Evolutionary conservation across 2,329 filamentous ascomycete genomes (phyloP), one percentile per base, ranked within the genome.

Genomic region (Xylaria digitata): DNA sequence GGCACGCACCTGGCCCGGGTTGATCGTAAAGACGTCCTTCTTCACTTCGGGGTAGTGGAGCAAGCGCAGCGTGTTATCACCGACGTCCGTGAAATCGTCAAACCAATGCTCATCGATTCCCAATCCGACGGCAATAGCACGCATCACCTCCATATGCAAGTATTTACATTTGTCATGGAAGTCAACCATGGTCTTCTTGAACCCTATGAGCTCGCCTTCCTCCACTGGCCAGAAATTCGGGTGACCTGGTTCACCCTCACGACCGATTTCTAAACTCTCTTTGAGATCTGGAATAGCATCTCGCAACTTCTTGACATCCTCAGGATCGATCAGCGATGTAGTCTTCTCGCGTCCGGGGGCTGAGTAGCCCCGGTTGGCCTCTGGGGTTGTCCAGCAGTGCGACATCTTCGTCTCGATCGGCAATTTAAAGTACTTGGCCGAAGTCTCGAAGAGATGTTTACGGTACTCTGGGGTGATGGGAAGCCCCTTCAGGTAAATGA

Each of bases 401-500:
- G 81, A 80, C 73, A 90, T 83, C 79, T 95, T 96, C 70, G 88
- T 82, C 8, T 83, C 82, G 53, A 82, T 76, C 2, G 89, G 82
- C 61, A 91, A 87, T 15, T 80, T 78, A 79, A 96, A 96, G 83
- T 95, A 94, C 68, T 83, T 81, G 56, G 89, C 88, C 5, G 91
- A 94, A 63, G 85, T 84, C 68, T 82, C 77, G 77, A 96, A 96
- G 66, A 90, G 85, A 64, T 85, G 79, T 66, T 85, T 78, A 13
- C 93, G 81, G 9, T 85, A 84, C 8, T 85, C 80, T 3, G 86
- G 74, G 0, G 89, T 80, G 67, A 97, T 90, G 46, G 91, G 87
- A 71, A 95, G 90, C 78, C 95, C 92, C 73, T 90, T 90, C 45
- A 97, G 87, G 80, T 97, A 97, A 75, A 97, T 87, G 83, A 97